Evolutionary conservation across 257 asterid species (phyloP).

Genomic region (Solanum bukasovii): DNA sequence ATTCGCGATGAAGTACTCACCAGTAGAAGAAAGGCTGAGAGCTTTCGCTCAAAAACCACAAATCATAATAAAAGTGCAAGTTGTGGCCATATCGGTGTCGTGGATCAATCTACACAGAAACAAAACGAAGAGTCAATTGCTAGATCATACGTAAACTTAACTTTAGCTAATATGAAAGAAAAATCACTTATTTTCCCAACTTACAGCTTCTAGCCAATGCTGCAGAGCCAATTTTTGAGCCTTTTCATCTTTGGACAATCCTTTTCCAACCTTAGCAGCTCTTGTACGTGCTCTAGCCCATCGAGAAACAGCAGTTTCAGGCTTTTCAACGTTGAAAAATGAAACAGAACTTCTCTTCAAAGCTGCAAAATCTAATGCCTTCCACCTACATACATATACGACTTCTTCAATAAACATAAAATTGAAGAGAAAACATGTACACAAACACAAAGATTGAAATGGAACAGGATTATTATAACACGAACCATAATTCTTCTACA

Average conservation of each 20-base stretch:
- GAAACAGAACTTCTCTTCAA: slow-evolving; percentile 75
- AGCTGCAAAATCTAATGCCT: slow-evolving; percentile 83
- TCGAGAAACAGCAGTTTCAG: slow-evolving; percentile 74
- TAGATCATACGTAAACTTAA: neutral
- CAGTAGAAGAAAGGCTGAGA: slow-evolving; percentile 91
- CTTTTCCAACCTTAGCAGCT: slow-evolving; percentile 97
- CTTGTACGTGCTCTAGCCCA: slow-evolving; percentile 96
- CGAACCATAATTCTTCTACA: slow-evolving; percentile 91
- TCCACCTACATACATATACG: slow-evolving; percentile 59
- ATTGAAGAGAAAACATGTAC: neutral
- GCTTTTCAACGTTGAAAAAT: slow-evolving; percentile 67
- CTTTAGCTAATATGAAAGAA: neutral
- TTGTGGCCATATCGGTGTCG: slow-evolving; percentile 97
- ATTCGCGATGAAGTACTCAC: slow-evolving; percentile 22
- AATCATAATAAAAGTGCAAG: slow-evolving; percentile 77
- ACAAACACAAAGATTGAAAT: neutral
- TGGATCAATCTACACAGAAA: slow-evolving; percentile 70
- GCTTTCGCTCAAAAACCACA: slow-evolving; percentile 84
- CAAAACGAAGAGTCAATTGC: neutral
- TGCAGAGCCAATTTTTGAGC: slow-evolving; percentile 86
- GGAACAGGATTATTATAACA: neutral
- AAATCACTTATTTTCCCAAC: slow-evolving; percentile 5
- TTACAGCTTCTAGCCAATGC: slow-evolving; percentile 98
- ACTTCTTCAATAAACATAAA: neutral
- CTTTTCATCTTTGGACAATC: slow-evolving; percentile 86